Base-by-base conservation (phyloP, 768 basidiomycete species). In the Multifurca ochricompacta region DNA sequence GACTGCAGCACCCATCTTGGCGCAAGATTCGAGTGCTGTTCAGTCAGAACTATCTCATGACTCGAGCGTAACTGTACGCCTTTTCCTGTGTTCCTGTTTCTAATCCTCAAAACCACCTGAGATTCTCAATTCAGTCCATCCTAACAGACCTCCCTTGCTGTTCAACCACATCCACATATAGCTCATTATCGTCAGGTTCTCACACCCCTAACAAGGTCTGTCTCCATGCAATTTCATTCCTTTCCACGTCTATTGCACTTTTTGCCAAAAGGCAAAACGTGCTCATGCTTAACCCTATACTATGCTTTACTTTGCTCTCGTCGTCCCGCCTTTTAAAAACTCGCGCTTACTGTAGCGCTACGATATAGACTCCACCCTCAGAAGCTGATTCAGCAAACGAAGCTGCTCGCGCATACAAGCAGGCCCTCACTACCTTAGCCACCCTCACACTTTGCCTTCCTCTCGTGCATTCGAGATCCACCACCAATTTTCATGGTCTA, bases 401-500 rank as follows among this genome's bases (percentile, higher is more conserved):
- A 55, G 88, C 87, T 54, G 68, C 78, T 13, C 78, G 82, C 58
- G 88, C 87, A 10, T 90, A 88, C 70, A 84, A 77, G 64, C 80
- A 87, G 67, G 89, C 89, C 10, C 67, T 87, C 54, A 66, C 77
- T 7, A 87, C 86, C 3, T 73, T 91, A 18, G 71, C 81, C 2
- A 75, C 80, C 27, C 69, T 91, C 49, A 83, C 79, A 72, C 81
- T 6, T 72, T 79, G 54, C 77, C 82, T 14, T 73, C 77, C 32
- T 71, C 76, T 37, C 76, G 80, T 51, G 73, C 77, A 19, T 77
- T 80, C 41, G 81, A 85, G 46, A 73, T 79, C 2, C 71, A 72
- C 6, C 53, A 54, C 30, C 54, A 64, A 4, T 70, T 76, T 19
- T 70, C 75, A 13, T 73, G 72, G 9, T 70, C 73, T 23, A 66